phyloP scores from a whole-genome alignment of 1,284 basidiomycete species.

The Ceratobasidium sp. region DNA sequence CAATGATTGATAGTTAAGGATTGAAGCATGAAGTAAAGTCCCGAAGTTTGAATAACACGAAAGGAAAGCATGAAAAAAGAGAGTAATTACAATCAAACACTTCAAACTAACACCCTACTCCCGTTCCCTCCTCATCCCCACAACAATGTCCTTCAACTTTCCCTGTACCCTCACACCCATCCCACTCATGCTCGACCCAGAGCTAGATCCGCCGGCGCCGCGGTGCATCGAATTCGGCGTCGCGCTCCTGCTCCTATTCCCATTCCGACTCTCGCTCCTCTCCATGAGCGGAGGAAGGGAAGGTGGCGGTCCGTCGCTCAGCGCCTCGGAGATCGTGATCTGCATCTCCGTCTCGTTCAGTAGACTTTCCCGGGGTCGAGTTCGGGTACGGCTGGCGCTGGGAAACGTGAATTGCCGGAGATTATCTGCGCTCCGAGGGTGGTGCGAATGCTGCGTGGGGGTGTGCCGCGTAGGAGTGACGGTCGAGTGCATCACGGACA shows the following conservation, averaged over 20 bases:
- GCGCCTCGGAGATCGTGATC: slow-evolving; percentile 23
- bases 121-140: slow-evolving; percentile 21
- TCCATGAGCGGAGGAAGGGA: not conserved
- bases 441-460: slow-evolving; percentile 1
- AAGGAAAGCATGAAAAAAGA: too few relatives aligned
- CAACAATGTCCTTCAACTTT: slow-evolving; percentile 22
- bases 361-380: not conserved
- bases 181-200: not conserved
- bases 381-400: too few relatives aligned
- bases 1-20: too few relatives aligned
- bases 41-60: too few relatives aligned
- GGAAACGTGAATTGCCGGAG: slow-evolving; percentile 26
- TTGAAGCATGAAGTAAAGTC: too few relatives aligned
- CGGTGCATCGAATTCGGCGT: slow-evolving; percentile 30
- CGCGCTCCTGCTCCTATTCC: slow-evolving; percentile 2
- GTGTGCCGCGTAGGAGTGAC: not conserved
- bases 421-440: slow-evolving; percentile 10
- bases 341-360: slow-evolving; percentile 31
- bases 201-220: slow-evolving; percentile 13
- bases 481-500: slow-evolving; percentile 8
- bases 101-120: not conserved
- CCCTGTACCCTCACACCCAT: not conserved
- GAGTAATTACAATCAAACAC: too few relatives aligned
- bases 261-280: not conserved
- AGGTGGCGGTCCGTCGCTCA: slow-evolving; percentile 10